These are phyloP conservation scores for Bretschneidera sinensis DNA, from an alignment of 345 rosid genomes.

Conservation along the genomic window DNA sequence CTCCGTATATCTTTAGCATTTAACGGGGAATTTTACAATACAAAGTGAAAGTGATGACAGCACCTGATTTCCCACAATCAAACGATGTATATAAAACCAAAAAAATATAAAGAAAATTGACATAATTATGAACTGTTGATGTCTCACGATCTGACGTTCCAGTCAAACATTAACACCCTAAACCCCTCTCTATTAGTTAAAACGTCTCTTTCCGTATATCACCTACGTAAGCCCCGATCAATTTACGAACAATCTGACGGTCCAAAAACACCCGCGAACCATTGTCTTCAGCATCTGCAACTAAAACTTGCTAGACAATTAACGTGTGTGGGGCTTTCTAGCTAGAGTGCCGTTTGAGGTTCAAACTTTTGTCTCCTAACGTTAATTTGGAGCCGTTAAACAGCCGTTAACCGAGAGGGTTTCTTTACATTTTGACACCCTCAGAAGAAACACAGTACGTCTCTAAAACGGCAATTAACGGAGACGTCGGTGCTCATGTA, in stretches of 20 bases:
- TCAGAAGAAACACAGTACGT: not conserved
- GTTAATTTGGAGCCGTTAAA: constrained; percentile 23
- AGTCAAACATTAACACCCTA: constrained; percentile 8
- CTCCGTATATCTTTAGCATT: too few species aligned
- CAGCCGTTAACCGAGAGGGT: constrained; percentile 29
- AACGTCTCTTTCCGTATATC: constrained; percentile 15
- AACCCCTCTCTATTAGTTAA: constrained; percentile 8
- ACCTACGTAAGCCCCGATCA: constrained; percentile 9
- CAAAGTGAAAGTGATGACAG: too few species aligned
- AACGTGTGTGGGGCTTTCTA: constrained; percentile 1
- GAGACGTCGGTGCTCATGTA: constrained; percentile 58
- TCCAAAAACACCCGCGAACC: constrained; percentile 26
- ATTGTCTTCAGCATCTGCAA: not conserved
- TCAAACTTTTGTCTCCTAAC: constrained; percentile 38
- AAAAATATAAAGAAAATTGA: not conserved
- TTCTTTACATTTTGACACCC: not conserved
- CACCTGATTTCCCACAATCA: not conserved
- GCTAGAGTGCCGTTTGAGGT: constrained; percentile 67
- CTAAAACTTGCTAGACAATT: constrained; percentile 20
- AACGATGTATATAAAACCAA: constrained; percentile 1
- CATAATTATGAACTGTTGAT: too few species aligned
- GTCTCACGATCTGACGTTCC: not conserved
- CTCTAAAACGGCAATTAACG: constrained; percentile 46
- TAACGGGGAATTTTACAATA: too few species aligned
- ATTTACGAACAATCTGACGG: constrained; percentile 27